Base-by-base conservation (phyloP, 2,329 filamentous ascomycete genomes). In the Colletotrichum spaethianum region DNA sequence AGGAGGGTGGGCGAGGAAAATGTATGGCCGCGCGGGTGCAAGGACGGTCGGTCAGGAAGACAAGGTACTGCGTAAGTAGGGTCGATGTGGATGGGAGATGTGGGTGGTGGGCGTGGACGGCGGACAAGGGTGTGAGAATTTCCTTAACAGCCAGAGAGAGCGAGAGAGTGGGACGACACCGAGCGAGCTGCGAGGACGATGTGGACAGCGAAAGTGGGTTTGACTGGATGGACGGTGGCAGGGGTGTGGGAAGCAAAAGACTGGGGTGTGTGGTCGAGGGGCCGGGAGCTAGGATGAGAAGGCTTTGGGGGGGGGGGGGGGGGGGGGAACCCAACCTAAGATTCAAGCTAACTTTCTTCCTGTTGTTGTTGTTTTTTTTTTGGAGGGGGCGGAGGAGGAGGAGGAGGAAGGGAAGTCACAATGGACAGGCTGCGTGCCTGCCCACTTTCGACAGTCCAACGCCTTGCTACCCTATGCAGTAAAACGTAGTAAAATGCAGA, bases 1-100 rank as follows among this genome's bases (percentile, higher is more conserved):
- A 46, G 61, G 67, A 62, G 70, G 67, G 67, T 53, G 70, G 55
- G 69, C 59, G 59, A 72, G 65, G 52, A 63, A 61, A 69, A 72
- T 69, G 69, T 69, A 59, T 64, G 65, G 69, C 55, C 26, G 59
- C 33, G 48, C 61, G 46, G 31, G 60, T 50, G 67, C 50, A 60
- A 28, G 38, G 57, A 42, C 28, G 33, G 38, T 59, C 26, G 46
- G 50, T 28, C 18, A 50, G 57, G 46, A 44, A 38, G 65, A 63
- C 38, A 40, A 46, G 26, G 33, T 12, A 36, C 12, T 38, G 26
- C n/a, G 57, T 53, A 23, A 40, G 36, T 16, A 28, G 28, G 31
- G 65, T 40, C 38, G 20, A 62, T 26, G 60, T 36, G 48, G 40
- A 46, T 36, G 40, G 52, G n/a, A 23, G 59, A 46, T 26, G 26